Conservation (phyloP, 106 monocot genomes). For the Dendrobium nobile region DNA sequence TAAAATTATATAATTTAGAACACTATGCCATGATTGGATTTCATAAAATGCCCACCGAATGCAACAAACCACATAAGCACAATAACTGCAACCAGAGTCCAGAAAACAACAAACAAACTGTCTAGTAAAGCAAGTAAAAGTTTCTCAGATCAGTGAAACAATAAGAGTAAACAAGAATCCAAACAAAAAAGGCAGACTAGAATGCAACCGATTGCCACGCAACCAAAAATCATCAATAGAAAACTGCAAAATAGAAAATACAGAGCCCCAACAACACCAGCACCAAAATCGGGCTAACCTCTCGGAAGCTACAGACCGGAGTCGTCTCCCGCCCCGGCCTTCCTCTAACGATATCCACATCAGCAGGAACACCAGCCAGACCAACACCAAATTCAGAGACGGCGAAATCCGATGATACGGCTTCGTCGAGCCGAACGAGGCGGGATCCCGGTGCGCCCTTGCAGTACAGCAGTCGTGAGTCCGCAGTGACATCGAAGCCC, state of each 20-base stretch:
- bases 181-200: background rate
- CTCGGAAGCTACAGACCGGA: conserved; percentile 40
- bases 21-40: too few species aligned
- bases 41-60: background rate
- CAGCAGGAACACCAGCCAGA: conserved; percentile 29
- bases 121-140: background rate
- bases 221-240: background rate
- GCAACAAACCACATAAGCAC: background rate
- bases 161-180: background rate
- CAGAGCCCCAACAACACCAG: background rate
- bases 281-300: conserved; percentile 25
- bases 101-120: background rate
- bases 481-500: conserved; percentile 82
- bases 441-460: conserved; percentile 60
- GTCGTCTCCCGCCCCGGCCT: conserved; percentile 29
- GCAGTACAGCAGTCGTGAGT: conserved; percentile 85
- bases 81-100: background rate
- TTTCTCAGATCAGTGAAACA: background rate
- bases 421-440: conserved; percentile 34
- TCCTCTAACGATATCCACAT: conserved; percentile 30
- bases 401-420: conserved; percentile 15
- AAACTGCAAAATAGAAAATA: background rate
- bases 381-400: conserved; percentile 16
- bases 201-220: background rate
- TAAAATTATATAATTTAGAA: too few species aligned